Base-by-base conservation (phyloP, 2,329 filamentous ascomycete genomes). In the Pestalotiopsis fici region DNA sequence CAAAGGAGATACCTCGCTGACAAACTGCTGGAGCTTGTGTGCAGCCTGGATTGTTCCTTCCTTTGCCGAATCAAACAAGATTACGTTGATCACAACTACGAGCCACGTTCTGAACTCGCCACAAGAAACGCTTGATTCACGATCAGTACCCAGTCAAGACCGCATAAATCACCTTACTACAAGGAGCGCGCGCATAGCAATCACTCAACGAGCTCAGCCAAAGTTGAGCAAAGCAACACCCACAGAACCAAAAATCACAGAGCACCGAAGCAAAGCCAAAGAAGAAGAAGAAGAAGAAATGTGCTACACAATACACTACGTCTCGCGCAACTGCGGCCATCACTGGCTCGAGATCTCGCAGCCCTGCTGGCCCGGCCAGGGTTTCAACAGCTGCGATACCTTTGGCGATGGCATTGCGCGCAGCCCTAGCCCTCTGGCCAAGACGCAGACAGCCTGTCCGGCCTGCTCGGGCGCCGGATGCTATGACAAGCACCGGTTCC, bases 251-350 rank as follows among this genome's bases (percentile, higher is more conserved):
- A 31, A 11, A 27, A 25, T 3, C 12, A 4, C n/a, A 15, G 12
- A 18, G 27, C 25, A 23, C 15, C 54, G 27, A 60, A 60, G 23
- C 31, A 60, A 31, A 18, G 15, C 4, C 15, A 47, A 47, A 47
- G 43, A 7, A 18, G 13, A 47, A 47, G 5, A 18, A 63, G 35
- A 13, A 28, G 21, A 9, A 35, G 63, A 37, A 59, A 87, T 88
- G 86, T 88, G 86, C 74, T 70, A 72, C 21, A 79, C 83, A n/a
- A 81, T 78, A 28, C 83, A 84, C 75, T 86, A 82, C 76, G 78
- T 79, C 67, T 83, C 86, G 75, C 82, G 81, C 62, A 71, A 70
- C 67, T 88, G 86, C 81, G 77, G 78, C 12, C 86, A 87, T 79
- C 81, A 79, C 71, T 89, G 86, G 86, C 80, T 84, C 55, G 74